Evolutionary conservation across 192 early-diverging fungal species (phyloP).

Genomic region (Gonapodya sp.): DNA sequence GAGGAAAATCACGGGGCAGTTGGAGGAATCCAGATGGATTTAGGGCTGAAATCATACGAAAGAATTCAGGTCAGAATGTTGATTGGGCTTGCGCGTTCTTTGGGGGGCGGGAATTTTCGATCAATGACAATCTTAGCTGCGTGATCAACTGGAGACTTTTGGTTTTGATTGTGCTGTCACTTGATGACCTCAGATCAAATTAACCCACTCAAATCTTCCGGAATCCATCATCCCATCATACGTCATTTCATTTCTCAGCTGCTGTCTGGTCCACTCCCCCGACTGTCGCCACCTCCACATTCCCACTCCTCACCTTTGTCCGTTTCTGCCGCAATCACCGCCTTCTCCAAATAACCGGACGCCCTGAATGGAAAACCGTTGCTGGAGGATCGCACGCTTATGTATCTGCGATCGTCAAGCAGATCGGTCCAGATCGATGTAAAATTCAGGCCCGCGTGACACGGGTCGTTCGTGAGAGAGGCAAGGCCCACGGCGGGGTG

Average conservation of each 20-base stretch:
- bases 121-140: no score
- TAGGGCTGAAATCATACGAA: no score
- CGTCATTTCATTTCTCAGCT: slow-evolving; percentile 19
- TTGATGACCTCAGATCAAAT: no score
- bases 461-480: slow-evolving; percentile 10
- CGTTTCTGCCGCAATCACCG: slow-evolving; percentile 55
- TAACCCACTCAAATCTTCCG: no score
- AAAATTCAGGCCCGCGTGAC: background rate
- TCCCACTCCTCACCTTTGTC: slow-evolving; percentile 51
- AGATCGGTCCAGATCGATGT: background rate
- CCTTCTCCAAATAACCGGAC: slow-evolving; percentile 36
- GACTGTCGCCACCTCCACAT: slow-evolving; percentile 38
- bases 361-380: slow-evolving; percentile 51
- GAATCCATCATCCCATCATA: no score
- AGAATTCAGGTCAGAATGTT: no score
- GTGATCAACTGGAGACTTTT: no score
- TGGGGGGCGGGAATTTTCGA: no score
- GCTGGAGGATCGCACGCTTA: slow-evolving; percentile 31
- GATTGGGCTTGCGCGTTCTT: no score
- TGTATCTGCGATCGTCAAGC: background rate
- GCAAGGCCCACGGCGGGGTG: background rate
- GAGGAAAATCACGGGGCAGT: no score
- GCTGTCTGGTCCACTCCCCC: slow-evolving; percentile 56
- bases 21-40: no score
- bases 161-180: no score